Percentiles rank a stretch among this genome's conserved stretches.
These are phyloP conservation scores for Apium graveolens DNA, from an alignment of 129 eudicot species.

Conservation along the genomic window DNA sequence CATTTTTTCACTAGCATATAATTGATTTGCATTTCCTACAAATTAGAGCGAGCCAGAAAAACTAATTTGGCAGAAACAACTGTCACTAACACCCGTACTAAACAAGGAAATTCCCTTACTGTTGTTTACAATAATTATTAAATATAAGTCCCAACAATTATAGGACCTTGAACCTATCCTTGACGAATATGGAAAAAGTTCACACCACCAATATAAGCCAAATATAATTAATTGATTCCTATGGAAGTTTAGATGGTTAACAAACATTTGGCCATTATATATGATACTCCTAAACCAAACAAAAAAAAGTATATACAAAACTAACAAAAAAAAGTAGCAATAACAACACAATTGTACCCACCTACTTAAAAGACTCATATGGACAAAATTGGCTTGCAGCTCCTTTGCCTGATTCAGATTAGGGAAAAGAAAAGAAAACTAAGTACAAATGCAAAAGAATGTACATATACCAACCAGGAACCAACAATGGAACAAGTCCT, in stretches of 20 bases:
- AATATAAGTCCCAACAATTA: neutral
- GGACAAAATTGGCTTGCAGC: conserved; percentile 81
- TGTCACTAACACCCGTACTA: neutral
- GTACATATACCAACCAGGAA: neutral
- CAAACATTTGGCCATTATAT: neutral
- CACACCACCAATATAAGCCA: neutral
- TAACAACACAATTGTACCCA: conserved; percentile 30
- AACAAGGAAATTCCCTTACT: neutral
- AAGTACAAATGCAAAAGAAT: conserved; percentile 11
- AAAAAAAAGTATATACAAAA: neutral
- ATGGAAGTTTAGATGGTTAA: no score
- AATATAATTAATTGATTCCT: neutral
- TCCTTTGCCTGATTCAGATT: conserved; percentile 64
- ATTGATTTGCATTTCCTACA: neutral
- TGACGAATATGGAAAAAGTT: neutral
- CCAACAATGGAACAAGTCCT: neutral
- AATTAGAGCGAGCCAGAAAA: neutral
- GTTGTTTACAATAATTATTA: neutral
- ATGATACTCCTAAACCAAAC: neutral
- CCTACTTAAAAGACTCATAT: conserved; percentile 83
- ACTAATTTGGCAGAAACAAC: neutral
- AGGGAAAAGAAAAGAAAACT: conserved; percentile 7
- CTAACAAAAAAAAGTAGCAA: neutral
- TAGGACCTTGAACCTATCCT: neutral
- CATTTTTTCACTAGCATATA: neutral